These are phyloP conservation scores for Penstemon barbatus DNA, from an alignment of 257 asterid genomes.

Conservation along the genomic window DNA sequence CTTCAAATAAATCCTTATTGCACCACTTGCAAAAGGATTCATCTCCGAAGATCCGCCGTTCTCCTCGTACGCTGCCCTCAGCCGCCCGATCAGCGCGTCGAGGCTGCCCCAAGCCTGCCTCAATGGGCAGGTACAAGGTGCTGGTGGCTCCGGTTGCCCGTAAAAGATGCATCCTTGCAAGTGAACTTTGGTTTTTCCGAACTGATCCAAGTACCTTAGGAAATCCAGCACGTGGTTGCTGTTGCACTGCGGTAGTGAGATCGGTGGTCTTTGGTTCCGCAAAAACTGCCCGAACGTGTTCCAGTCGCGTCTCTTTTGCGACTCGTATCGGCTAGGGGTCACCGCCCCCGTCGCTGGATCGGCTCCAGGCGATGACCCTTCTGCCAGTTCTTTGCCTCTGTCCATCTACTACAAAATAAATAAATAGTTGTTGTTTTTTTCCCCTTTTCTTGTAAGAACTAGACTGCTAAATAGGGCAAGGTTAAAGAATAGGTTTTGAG, in stretches of 20 bases:
- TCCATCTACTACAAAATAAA: slow-evolving; percentile 18
- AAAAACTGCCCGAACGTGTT: slow-evolving; percentile 55
- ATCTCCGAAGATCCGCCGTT: slow-evolving; percentile 73
- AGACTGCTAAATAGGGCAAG: slow-evolving; percentile 41
- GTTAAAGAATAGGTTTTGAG: slow-evolving; percentile 38
- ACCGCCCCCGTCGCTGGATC: slow-evolving; percentile 12
- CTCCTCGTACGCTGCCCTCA: slow-evolving; percentile 82
- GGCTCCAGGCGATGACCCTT: slow-evolving; percentile 47
- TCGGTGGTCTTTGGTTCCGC: slow-evolving; percentile 49
- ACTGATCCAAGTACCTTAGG: slow-evolving; percentile 49
- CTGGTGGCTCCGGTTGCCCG: slow-evolving; percentile 83
- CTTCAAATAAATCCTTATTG: slow-evolving; percentile 64
- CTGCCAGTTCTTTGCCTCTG: slow-evolving; percentile 36
- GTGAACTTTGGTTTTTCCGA: slow-evolving; percentile 70
- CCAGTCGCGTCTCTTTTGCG: slow-evolving; percentile 60
- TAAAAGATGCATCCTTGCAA: slow-evolving; percentile 68
- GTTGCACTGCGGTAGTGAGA: slow-evolving; percentile 45
- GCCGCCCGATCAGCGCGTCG: slow-evolving; percentile 69
- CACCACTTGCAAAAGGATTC: slow-evolving; percentile 72
- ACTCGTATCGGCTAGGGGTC: slow-evolving; percentile 64
- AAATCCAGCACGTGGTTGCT: slow-evolving; percentile 53
- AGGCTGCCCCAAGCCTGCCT: slow-evolving; percentile 82
- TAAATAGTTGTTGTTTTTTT: no score
- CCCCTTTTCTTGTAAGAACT: no score
- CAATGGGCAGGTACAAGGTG: slow-evolving; percentile 71